Evolutionary conservation across 2,329 filamentous ascomycete species (phyloP).

Genomic region (Aspergillus pseudotamarii): DNA sequence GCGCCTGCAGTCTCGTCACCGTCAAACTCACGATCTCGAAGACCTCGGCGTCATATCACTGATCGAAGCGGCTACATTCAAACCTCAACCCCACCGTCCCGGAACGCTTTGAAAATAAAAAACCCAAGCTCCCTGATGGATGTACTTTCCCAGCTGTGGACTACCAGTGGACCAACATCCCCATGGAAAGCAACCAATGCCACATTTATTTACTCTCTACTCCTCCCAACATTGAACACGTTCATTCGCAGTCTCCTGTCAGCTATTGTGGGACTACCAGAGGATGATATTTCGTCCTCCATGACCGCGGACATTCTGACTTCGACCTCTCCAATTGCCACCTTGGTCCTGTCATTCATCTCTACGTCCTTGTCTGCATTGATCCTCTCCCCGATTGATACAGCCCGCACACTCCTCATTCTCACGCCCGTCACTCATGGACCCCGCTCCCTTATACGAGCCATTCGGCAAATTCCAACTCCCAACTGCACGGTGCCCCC

Average conservation of each 20-base stretch:
- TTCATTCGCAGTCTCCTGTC: conserved; percentile 91
- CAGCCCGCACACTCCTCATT: conserved; percentile 84
- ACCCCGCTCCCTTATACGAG: conserved; percentile 76
- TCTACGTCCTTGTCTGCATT: conserved; percentile 73
- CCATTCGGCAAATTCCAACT: conserved; percentile 76
- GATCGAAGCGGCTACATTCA: conserved; percentile 50
- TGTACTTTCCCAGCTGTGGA: conserved; percentile 84
- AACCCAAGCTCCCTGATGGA: conserved; percentile 81
- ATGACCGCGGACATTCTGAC: conserved; percentile 73
- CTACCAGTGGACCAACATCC: conserved; percentile 84
- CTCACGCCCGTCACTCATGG: conserved; percentile 76
- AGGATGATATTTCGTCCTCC: conserved; percentile 61
- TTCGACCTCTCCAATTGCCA: conserved; percentile 79
- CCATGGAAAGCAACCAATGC: conserved; percentile 94
- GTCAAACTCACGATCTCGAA: conserved; percentile 43
- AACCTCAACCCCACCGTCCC: conserved; percentile 41
- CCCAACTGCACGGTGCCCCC: conserved; percentile 68
- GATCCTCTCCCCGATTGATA: conserved; percentile 82
- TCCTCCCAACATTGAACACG: conserved; percentile 84
- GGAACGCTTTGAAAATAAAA: conserved; percentile 70
- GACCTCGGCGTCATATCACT: conserved; percentile 44
- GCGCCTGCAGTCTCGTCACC: conserved; percentile 47
- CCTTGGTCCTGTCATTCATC: conserved; percentile 71
- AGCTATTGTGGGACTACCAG: conserved; percentile 85
- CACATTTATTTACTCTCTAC: conserved; percentile 86